Evolutionary conservation across 2,329 filamentous ascomycete species (phyloP), one percentile per base, ranked within the genome.

Genomic region (Leptoxyphium fumago): DNA sequence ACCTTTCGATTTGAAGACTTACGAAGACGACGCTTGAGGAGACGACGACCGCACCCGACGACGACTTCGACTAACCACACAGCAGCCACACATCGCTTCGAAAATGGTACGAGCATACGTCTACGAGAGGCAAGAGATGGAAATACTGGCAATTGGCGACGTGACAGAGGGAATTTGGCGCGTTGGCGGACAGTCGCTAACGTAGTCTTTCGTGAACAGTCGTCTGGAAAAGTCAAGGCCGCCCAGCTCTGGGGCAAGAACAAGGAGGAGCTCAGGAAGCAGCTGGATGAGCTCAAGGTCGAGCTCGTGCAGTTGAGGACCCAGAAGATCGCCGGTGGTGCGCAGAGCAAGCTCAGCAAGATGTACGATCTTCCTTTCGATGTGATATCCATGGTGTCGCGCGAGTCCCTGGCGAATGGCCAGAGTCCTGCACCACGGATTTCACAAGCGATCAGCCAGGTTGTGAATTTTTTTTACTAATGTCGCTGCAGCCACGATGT

Each of bases 251-350:
- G 91, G 91, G 80, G 79, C 75, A 98, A 98, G 86, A 88, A 78
- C 82, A 96, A 96, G 82, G 86, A 94, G 66, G 93, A 98, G 64
- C 78, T 98, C 71, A 78, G 79, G 67, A 94, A 91, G 79, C 87
- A 94, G 72, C 81, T 95, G 65, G 80, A 80, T 62, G 87, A 94
- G 72, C 77, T 94, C 68, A 94, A 95, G 84, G 80, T 82, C 55
- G 93, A 98, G 77, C 81, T 98, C 60, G 84, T 86, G 66, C 82
- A 89, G 75, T 80, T 98, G 65, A 84, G 91, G 69, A 94, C 94
- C 67, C 89, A 95, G 77, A 96, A 98, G 83, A 88, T 98, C 68
- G 77, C 87, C 59, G 78, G 78, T 65, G 93, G 89, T 62, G 87
- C 86, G 60, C 82, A 85, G 64, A 84, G 84, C 66, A 98, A 98